Base-by-base conservation (phyloP, 768 basidiomycete species). In the Russula earlei region DNA sequence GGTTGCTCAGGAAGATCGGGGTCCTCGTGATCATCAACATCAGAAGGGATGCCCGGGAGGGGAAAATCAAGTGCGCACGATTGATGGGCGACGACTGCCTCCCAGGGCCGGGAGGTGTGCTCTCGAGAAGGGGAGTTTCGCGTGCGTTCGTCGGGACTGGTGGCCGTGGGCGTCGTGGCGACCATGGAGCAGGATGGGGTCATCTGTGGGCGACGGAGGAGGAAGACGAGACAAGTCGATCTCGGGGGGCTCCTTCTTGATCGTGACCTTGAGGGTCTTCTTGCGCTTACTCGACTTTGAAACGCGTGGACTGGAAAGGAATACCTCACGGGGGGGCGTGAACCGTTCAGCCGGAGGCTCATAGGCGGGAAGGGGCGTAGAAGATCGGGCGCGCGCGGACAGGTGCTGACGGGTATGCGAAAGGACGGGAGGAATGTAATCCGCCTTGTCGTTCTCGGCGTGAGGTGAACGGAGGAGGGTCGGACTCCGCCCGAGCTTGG, bases 161-260 rank as follows among this genome's bases (percentile, higher is more conserved):
- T 63, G 67, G 11, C 64, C 69, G 38, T 34, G 65, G 58, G 10
- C 48, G 46, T 34, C 47, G 51, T n/a, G 71, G 63, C 72, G 71
- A 3, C 75, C 80, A 43, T 74, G 76, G 27, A 90, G 72, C 2
- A 90, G 70, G 0, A 90, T 67, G 0, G 87, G 87, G 62, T 90
- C 87, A 36, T 90, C 87, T 0, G 79, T 79, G 3, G 87, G 87
- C 51, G 84, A 86, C 0, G 85, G 74, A 0, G 87, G 88, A 62
- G 81, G 74, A 4, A 82, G 82, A 14, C 65, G 72, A 46, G 66
- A 74, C 27, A 85, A 68, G 62, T 86, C 79, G 59, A 87, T 72
- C 17, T 79, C 78, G 0, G 85, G 85, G 4, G 78, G 75, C 62
- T 89, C 86, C 54, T 72, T 78, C 75, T 89, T 90, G 56, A 69